Evolutionary conservation across 331 rosid genomes (phyloP).

Genomic region (Malus hybrid): DNA sequence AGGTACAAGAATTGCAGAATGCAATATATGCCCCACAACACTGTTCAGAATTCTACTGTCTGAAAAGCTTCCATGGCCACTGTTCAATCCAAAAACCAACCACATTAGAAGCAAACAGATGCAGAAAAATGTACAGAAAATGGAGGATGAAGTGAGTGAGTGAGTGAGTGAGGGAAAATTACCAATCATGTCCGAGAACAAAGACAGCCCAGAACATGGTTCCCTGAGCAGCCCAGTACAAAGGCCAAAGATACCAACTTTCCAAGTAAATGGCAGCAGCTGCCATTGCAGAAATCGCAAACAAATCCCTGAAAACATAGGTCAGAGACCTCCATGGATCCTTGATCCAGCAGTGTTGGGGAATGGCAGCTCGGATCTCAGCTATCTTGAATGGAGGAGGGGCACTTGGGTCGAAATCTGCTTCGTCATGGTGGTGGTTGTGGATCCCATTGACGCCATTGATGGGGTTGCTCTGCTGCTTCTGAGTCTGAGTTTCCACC

Average conservation of each 20-base stretch:
- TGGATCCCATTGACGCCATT: slow-evolving; percentile 8
- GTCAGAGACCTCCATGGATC: slow-evolving; percentile 65
- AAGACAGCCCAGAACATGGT: slow-evolving; percentile 98
- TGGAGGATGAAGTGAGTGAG: not conserved
- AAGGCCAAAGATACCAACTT: slow-evolving; percentile 56
- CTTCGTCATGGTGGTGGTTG: not conserved
- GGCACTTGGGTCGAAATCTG: slow-evolving; percentile 67
- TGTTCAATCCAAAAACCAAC: slow-evolving; percentile 18
- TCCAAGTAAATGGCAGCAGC: slow-evolving; percentile 38
- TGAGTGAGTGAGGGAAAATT: not conserved
- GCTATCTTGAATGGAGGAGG: slow-evolving; percentile 83
- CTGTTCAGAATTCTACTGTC: slow-evolving; percentile 21
- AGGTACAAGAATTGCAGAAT: slow-evolving; percentile 38
- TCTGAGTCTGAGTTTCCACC: not conserved
- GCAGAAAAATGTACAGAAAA: not conserved
- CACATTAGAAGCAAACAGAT: not conserved
- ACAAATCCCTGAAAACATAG: slow-evolving; percentile 61
- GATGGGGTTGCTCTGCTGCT: not conserved
- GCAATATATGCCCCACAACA: slow-evolving; percentile 30
- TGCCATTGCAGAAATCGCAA: slow-evolving; percentile 30
- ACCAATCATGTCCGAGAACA: slow-evolving; percentile 98
- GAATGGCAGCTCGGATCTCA: slow-evolving; percentile 85
- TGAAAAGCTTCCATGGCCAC: slow-evolving; percentile 62
- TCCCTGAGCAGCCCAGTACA: slow-evolving; percentile 83
- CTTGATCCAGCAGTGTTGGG: slow-evolving; percentile 84